Conservation (phyloP, 1,139 yeast species). For the Candida sp. region DNA sequence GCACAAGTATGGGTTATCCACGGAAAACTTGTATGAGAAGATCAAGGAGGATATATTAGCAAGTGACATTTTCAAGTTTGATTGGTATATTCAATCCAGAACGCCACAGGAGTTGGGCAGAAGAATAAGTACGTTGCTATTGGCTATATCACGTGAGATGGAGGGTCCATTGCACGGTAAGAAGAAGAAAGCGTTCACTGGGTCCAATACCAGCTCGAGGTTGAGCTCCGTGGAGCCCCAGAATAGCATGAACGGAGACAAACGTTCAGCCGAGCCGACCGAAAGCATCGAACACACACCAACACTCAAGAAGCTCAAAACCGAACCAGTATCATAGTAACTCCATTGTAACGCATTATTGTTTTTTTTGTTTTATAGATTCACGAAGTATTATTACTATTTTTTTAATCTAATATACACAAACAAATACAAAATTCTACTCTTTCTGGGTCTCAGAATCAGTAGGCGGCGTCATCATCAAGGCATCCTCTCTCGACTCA, state of each 20-base stretch:
- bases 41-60: conserved; percentile 76
- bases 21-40: conserved; percentile 72
- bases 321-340: not conserved
- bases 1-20: conserved; percentile 75
- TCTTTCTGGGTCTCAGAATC: not conserved
- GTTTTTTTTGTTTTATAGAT: not conserved
- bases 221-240: conserved; percentile 39
- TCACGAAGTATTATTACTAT: not conserved
- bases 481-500: not conserved
- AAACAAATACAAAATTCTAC: not conserved
- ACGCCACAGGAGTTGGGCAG: conserved; percentile 85
- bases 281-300: conserved; percentile 1
- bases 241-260: conserved; percentile 12
- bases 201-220: conserved; percentile 34
- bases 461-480: conserved; percentile 9
- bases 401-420: not conserved
- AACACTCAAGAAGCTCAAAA: conserved; percentile 1
- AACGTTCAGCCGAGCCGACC: conserved; percentile 1
- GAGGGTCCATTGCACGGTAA: conserved; percentile 65
- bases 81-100: conserved; percentile 88
- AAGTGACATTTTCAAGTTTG: conserved; percentile 82
- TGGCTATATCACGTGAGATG: conserved; percentile 79
- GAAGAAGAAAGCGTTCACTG: conserved; percentile 27
- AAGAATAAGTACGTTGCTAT: conserved; percentile 77
- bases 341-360: not conserved